phyloP scores from a whole-genome alignment of 345 rosid genomes.

The Pugionium dolabratum region DNA sequence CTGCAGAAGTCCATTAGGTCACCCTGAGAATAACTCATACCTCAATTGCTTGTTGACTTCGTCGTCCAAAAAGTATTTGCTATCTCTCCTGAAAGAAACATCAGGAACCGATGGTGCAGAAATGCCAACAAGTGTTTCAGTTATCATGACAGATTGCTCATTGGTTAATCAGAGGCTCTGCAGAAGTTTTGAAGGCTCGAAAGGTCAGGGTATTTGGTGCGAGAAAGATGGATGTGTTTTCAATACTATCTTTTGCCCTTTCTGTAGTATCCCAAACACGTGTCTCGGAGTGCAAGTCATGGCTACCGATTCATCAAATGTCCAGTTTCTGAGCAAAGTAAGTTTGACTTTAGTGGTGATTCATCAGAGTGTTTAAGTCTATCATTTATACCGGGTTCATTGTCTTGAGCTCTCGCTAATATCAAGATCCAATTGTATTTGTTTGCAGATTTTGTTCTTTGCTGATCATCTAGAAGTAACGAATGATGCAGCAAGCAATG shows the following conservation, averaged over 20 bases:
- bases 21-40: slow-evolving; percentile 57
- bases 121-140: slow-evolving; percentile 47
- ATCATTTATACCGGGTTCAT: not conserved
- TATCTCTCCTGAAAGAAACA: slow-evolving; percentile 52
- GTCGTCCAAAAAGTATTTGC: slow-evolving; percentile 62
- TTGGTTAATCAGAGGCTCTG: slow-evolving; percentile 58
- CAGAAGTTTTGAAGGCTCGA: slow-evolving; percentile 41
- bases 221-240: slow-evolving; percentile 93
- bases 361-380: slow-evolving; percentile 2
- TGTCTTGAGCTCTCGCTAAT: slow-evolving; percentile 15
- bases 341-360: slow-evolving; percentile 10
- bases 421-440: slow-evolving; percentile 10
- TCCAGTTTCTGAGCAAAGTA: slow-evolving; percentile 74
- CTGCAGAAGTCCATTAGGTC: slow-evolving; percentile 67
- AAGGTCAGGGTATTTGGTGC: slow-evolving; percentile 57
- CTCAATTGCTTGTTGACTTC: slow-evolving; percentile 53
- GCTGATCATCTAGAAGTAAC: slow-evolving; percentile 50
- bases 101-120: slow-evolving; percentile 35
- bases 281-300: slow-evolving; percentile 79
- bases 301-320: slow-evolving; percentile 81
- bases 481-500: slow-evolving; percentile 40
- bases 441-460: slow-evolving; percentile 62
- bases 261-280: slow-evolving; percentile 56
- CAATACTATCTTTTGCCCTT: slow-evolving; percentile 73
- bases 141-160: slow-evolving; percentile 59